phyloP scores from a whole-genome alignment of 2,329 filamentous ascomycete species.

The Kalmusia sp. region DNA sequence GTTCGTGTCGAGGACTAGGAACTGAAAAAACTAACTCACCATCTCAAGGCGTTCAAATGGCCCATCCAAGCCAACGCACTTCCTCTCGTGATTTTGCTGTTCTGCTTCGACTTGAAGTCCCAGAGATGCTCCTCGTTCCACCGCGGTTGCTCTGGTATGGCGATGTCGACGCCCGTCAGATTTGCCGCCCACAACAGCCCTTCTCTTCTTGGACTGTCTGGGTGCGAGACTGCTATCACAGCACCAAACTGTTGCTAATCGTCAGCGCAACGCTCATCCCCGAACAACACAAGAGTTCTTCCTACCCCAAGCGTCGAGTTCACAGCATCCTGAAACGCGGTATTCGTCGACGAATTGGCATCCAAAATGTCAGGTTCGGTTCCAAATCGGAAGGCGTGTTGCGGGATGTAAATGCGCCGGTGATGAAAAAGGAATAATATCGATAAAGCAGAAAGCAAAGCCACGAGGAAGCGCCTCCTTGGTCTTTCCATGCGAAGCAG shows the following conservation, averaged over 20 bases:
- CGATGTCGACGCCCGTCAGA: slow-evolving; percentile 47
- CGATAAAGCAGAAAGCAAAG: neutral
- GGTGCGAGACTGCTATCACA: slow-evolving; percentile 47
- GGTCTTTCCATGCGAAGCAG: neutral
- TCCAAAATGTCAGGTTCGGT: neutral
- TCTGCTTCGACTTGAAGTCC: slow-evolving; percentile 29
- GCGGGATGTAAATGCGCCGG: neutral
- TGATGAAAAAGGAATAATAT: neutral
- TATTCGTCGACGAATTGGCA: neutral
- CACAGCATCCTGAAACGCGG: neutral
- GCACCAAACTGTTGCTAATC: slow-evolving; percentile 43
- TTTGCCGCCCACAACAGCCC: slow-evolving; percentile 47
- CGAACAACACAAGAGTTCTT: neutral
- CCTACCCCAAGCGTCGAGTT: slow-evolving; percentile 3
- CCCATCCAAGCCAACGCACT: slow-evolving; percentile 51
- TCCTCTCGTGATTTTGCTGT: slow-evolving; percentile 41
- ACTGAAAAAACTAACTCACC: slow-evolving; percentile 23
- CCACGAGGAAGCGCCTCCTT: neutral
- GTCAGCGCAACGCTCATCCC: neutral
- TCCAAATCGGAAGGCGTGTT: neutral
- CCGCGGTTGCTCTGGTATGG: slow-evolving; percentile 45
- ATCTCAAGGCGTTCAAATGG: slow-evolving; percentile 47
- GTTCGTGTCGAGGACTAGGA: too few relatives aligned
- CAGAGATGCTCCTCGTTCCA: slow-evolving; percentile 47
- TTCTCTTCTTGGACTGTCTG: slow-evolving; percentile 41